Evolutionary conservation across 129 eudicot species (phyloP), one percentile per base, ranked within the genome.

Genomic region (Helichrysum umbraculigerum): DNA sequence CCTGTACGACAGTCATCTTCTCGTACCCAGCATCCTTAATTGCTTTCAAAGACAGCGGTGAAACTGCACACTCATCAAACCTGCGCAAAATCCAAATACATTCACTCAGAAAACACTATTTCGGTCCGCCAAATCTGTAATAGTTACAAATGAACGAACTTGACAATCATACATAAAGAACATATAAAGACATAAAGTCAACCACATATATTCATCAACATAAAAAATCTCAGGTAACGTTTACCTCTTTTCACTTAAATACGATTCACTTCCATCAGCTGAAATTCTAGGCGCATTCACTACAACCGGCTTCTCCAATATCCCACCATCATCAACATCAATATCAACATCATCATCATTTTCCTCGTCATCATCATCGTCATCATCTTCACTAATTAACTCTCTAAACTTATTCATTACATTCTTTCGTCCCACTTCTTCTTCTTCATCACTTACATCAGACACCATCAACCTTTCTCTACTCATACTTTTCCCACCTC

Each of bases 1-100:
- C 99, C 84, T 95, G 99, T 19, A 95, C 99, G 71, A 89, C 75
- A 52, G 99, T 95, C 99, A 95, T 95, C 86, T 82, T 91, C 68
- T 95, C 97, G 67, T 91, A 95, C 14, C 99, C 99, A 81, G 85
- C 96, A 85, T 89, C 99, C 82, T 89, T 89, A 29, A 95, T 82
- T 81, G 85, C 99, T 88, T 95, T 95, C 66, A 95, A 64, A 17
- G 97, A 87, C 69, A 76, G 72, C n/a, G 86, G 84, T 47, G 99
- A 95, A 71, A 95, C 84, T 16, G 89, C 52, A 66, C 93, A 91
- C 77, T 95, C 95, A 83, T 95, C 99, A 84, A 95, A 95, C 87
- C 99, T 95, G 86, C 25, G 34, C 19, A 41, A 20, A 41, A 75
- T 61, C 29, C 34, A 50, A 20, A 28, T 29, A 33, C 35, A 35